Evolutionary conservation across 1,284 basidiomycete genomes (phyloP), one percentile per base, ranked within the genome.

Genomic region (Coniferiporia weirii): DNA sequence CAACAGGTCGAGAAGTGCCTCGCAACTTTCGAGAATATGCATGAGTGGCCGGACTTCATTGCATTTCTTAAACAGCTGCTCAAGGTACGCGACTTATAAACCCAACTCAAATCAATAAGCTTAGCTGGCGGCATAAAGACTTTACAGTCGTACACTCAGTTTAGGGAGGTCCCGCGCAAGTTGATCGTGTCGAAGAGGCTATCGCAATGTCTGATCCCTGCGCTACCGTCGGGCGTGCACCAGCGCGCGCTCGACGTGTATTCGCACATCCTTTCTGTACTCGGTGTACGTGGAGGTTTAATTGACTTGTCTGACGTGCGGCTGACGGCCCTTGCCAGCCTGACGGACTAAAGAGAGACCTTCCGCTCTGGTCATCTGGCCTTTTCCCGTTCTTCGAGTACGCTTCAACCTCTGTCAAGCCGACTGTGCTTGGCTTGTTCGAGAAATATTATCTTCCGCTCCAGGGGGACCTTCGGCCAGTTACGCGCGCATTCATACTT

Each of bases 41-140:
- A 96, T 63, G 97, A 99, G 76, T 99, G 97, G 97, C 96, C 97
- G 60, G 97, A 99, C 77, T 99, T 96, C 72, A 98, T 98, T 70
- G 91, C 96, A 47, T 99, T 99, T 74, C 76, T 99, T 68, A 95
- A 95, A 66, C 89, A 95, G 63, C 75, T 99, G 60, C 84, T 98
- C 65, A 99, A 98, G 82, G 95, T 91, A 66, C 61, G 79, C 49
- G 22, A 4, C 17, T 1, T 50, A 32, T 50, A 4, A n/a, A 8
- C 17, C 27, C 9, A 34, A 20, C 19, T n/a, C 22, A 32, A 71
- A 45, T 36, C 50, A 40, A 40, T 47, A 47, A 54, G 9, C 57
- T 44, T 63, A 20, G 22, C 50, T 19, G 22, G 5, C 8, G 34
- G 61, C 51, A 47, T 7, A 22, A 69, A 95, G 93, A 92, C 95